Base-by-base conservation (phyloP, 106 monocot genomes). In the Platanthera zijinensis region DNA sequence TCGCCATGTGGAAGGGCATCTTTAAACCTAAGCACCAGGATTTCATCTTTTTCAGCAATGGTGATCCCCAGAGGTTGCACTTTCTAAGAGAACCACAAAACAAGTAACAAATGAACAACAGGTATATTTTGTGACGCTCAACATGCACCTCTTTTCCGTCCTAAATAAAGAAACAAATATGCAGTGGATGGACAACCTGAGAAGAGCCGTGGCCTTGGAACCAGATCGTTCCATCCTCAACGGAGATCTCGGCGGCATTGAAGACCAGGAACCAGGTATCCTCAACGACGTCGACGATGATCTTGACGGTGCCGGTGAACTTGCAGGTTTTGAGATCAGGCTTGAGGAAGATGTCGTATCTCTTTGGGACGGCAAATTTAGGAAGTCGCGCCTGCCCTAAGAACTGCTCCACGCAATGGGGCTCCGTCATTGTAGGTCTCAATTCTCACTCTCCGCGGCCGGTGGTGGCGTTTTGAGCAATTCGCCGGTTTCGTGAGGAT, bases 221-320 rank as follows among this genome's bases (percentile, higher is more conserved):
- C 12, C 49, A 78, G 19, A 93, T 76, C 50, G 96, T 87, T 3
- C 48, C 80, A 12, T 80, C 67, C 15, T 73, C 79, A 73, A 96
- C 57, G 47, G 69, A 9, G 76, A 96, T 90, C 12, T 93, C 90
- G 52, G 93, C 87, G 74, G 93, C 87, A 47, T 96, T 96, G 82
- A 96, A 91, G 28, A 96, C 93, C 75, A 96, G 77, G 78, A 91
- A 96, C 9, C 84, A 57, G 50, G 96, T 96, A 48, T 71, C 73
- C 14, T 53, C 71, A 76, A 82, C 73, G 76, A 96, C 84, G 76
- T 87, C 84, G 80, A 96, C 47, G 64, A 83, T 7, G 87, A 96
- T 80, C 45, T 75, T 45, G 51, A 83, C 89, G 69, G 79, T 12
- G 48, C 96, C 96, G 32, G 90, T 48, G 84, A 96, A 96, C 39